phyloP scores from a whole-genome alignment of 768 basidiomycete species.

The Phlegmacium glaucopus region DNA sequence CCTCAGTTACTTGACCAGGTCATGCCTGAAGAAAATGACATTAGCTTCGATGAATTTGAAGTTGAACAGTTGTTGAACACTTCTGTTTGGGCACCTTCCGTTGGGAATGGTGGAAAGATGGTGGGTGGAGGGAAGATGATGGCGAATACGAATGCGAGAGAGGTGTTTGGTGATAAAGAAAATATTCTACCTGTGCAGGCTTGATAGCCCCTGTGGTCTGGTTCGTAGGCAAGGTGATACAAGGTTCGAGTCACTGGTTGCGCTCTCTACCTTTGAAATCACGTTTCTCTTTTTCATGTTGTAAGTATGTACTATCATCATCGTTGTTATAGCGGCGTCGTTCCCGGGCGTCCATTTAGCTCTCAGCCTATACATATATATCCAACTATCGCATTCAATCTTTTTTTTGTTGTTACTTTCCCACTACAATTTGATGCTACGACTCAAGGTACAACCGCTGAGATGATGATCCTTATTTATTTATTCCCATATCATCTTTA shows the following conservation, averaged over 20 bases:
- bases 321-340: too few relatives aligned
- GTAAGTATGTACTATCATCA: neutral
- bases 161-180: slow-evolving; percentile 49
- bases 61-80: slow-evolving; percentile 26
- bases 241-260: slow-evolving; percentile 7
- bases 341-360: too few relatives aligned
- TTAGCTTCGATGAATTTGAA: slow-evolving; percentile 51
- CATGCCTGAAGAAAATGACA: neutral
- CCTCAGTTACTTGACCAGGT: neutral
- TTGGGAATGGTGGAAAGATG: slow-evolving; percentile 16
- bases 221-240: neutral
- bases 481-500: too few relatives aligned
- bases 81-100: slow-evolving; percentile 9
- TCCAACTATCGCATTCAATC: neutral
- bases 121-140: slow-evolving; percentile 12
- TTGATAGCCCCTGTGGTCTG: neutral
- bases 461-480: too few relatives aligned
- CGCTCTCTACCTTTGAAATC: neutral
- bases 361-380: too few relatives aligned
- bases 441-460: too few relatives aligned
- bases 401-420: slow-evolving; percentile 1
- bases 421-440: too few relatives aligned
- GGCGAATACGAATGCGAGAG: slow-evolving; percentile 26
- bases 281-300: neutral
- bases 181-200: slow-evolving; percentile 32